phyloP scores from a whole-genome alignment of 495 filamentous ascomycete genomes.

The Podospora bellae-mahoneyi region DNA sequence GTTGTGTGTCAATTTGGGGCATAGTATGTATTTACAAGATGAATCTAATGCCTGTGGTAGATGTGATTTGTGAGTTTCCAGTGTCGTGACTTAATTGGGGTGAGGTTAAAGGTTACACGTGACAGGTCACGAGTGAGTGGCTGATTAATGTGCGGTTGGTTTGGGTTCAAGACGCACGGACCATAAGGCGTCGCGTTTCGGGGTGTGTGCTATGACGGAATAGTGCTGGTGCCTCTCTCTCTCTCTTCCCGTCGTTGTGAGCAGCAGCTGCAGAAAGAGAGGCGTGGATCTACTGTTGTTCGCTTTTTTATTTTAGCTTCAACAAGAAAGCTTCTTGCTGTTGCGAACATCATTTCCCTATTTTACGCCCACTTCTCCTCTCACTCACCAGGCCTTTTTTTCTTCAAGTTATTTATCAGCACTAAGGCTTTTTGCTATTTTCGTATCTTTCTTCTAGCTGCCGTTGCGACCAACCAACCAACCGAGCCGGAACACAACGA shows the following conservation, averaged over 20 bases:
- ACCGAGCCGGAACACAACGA: background rate
- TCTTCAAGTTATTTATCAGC: no score
- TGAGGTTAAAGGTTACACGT: slow-evolving; percentile 6
- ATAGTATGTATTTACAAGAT: background rate
- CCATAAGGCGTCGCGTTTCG: slow-evolving; percentile 2
- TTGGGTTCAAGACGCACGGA: background rate
- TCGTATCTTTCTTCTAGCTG: no score
- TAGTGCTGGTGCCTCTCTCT: background rate
- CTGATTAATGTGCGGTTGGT: background rate
- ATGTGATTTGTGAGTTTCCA: background rate
- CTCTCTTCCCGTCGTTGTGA: background rate
- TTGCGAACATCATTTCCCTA: no score
- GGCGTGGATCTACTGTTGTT: background rate
- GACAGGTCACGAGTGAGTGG: background rate
- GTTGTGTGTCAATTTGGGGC: background rate
- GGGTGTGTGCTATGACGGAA: slow-evolving; percentile 3
- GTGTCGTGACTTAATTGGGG: background rate
- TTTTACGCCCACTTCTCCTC: background rate
- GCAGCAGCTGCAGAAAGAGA: slow-evolving; percentile 1
- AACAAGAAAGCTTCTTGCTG: no score
- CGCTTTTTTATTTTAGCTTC: background rate
- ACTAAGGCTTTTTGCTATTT: no score
- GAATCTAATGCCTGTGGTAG: background rate
- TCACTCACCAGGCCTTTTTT: no score
- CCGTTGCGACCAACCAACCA: background rate